Evolutionary conservation across 768 basidiomycete species (phyloP).

Genomic region (Amanita exitialis): DNA sequence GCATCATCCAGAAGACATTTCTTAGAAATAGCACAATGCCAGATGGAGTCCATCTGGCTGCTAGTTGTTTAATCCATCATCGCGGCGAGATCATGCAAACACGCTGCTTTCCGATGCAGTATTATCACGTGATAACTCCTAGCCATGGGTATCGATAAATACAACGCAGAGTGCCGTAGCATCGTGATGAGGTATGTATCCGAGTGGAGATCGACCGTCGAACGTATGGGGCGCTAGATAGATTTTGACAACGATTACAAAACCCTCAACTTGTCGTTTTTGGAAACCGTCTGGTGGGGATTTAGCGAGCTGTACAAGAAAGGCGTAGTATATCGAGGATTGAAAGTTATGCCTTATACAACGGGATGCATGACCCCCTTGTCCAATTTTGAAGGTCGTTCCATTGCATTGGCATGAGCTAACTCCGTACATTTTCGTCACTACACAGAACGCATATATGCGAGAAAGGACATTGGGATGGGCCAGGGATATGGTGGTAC

Average conservation of each 20-base stretch:
- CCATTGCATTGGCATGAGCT: too few species aligned
- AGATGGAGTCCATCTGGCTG: too few species aligned
- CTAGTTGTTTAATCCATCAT: too few species aligned
- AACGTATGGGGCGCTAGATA: constrained; percentile 99
- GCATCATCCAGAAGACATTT: too few species aligned
- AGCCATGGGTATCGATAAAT: constrained; percentile 91
- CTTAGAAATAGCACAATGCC: too few species aligned
- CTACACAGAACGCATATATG: too few species aligned
- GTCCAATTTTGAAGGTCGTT: constrained; percentile 98
- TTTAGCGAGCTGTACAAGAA: constrained; percentile 92
- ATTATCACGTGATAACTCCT: too few species aligned
- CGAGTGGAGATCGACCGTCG: constrained; percentile 93
- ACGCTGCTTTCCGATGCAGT: too few species aligned
- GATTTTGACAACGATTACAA: constrained; percentile 99
- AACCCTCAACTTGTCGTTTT: constrained; percentile 85
- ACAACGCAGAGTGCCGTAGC: constrained; percentile 92
- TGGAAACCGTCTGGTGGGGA: constrained; percentile 99
- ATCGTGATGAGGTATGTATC: constrained; percentile 96
- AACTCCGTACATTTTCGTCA: too few species aligned
- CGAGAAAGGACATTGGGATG: too few species aligned
- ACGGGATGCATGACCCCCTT: constrained; percentile 93
- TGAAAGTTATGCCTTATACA: constrained; percentile 97
- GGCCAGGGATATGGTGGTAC: too few species aligned
- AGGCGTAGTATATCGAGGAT: constrained; percentile 84
- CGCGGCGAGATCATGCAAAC: too few species aligned